Evolutionary conservation across 2,329 filamentous ascomycete species (phyloP).

Genomic region (Annulohypoxylon truncatum): DNA sequence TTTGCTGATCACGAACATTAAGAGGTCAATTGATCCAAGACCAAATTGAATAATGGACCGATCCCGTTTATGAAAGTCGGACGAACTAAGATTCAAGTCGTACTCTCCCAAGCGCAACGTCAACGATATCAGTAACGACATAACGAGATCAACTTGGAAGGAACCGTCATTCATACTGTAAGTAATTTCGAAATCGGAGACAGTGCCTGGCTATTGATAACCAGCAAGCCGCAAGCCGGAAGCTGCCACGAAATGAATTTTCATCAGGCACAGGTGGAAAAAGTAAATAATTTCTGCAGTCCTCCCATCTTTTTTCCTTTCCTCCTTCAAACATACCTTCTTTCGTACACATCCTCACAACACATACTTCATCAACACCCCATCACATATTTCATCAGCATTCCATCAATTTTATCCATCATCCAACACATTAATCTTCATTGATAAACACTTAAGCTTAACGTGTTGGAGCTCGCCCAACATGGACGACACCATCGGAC

Average conservation of each 20-base stretch:
- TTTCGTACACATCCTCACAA: not conserved
- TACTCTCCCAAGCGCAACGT: not conserved
- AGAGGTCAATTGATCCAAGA: not conserved
- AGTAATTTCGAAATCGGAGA: not conserved
- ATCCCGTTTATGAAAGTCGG: not conserved
- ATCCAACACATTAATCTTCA: slow-evolving; percentile 2
- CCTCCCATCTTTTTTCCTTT: not conserved
- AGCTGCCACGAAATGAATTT: not conserved
- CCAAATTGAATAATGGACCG: not conserved
- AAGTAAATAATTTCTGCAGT: not conserved
- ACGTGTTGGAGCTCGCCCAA: not conserved
- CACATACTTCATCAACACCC: not conserved
- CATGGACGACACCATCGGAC: not conserved
- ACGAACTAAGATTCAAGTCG: not conserved
- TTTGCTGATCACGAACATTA: not conserved
- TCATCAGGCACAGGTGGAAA: not conserved
- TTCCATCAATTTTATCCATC: not conserved
- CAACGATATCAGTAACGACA: not conserved
- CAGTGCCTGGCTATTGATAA: not conserved
- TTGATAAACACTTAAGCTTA: not conserved
- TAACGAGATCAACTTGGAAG: not conserved
- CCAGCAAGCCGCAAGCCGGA: not conserved
- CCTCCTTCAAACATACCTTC: not conserved
- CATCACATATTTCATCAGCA: not conserved
- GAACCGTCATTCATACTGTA: not conserved